Evolutionary conservation across 2,329 filamentous ascomycete genomes (phyloP), one percentile per base, ranked within the genome.

Genomic region (Phyllosticta citrichinensis): DNA sequence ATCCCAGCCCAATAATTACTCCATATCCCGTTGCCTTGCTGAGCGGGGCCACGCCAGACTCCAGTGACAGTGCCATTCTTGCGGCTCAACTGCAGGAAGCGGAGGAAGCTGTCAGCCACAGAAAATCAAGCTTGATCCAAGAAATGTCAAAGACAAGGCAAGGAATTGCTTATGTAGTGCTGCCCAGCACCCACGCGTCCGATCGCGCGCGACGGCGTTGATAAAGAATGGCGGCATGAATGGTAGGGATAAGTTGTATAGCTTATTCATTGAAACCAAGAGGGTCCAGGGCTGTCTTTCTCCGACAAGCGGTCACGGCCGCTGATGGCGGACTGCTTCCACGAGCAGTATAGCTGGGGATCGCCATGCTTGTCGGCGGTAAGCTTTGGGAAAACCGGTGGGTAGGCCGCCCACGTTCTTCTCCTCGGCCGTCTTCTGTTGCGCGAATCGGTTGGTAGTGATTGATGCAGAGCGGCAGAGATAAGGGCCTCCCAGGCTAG

Each of bases 21-120:
- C 87, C 88, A 81, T 92, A 92, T 68, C 89, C 88, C 64, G 86
- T 87, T 61, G 82, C 84, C 68, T 88, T 83, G 64, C 73, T 69
- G 19, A 79, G 72, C 30, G 75, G 74, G 35, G 58, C 52, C 33
- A n/a, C 58, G 40, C 58, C 58, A 8, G 58, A 27, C 14, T 52
- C 55, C 24, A 56, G 25, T 12, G 58, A 52, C 58, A 60, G 12
- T 40, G 33, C 33, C 33, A 40, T 40, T 17, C 14, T 40, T 17
- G 11, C 33, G 33, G 11, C 33, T 40, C 27, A 40, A 5, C 33
- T 0, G 11, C 33, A 5, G 11, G 14, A 5, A 40, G 11, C 33
- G 33, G 33, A 40, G 33, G 33, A 40, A 40, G 33, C 33, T 40
- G 33, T 2, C 5, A 12, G 33, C 33, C 4, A 9, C 33, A 17